These are phyloP conservation scores for Centrapalus pauciflorus DNA, from an alignment of 129 eudicot genomes.

Conservation along the genomic window DNA sequence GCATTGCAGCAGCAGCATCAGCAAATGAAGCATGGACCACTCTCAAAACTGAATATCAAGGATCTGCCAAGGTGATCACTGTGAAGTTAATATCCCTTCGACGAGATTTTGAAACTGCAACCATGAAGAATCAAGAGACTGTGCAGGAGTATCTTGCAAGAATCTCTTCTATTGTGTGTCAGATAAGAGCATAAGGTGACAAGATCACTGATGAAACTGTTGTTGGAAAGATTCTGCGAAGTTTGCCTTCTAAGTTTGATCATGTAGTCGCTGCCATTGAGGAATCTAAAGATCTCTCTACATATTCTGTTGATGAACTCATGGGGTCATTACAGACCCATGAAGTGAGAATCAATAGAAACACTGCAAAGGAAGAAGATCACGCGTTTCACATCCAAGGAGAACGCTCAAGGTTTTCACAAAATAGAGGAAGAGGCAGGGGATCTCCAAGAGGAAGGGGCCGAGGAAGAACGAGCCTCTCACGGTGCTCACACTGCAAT, in stretches of 20 bases:
- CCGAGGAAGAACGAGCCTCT: neutral
- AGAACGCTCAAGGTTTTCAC: neutral
- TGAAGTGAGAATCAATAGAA: neutral
- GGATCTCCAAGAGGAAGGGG: neutral
- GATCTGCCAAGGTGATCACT: neutral
- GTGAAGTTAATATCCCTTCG: neutral
- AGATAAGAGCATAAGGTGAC: neutral
- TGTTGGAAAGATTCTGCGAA: neutral
- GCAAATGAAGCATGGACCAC: neutral
- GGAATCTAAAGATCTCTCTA: neutral
- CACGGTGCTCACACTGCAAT: neutral
- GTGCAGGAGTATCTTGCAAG: neutral
- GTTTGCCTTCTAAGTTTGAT: neutral
- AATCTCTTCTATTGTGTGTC: neutral
- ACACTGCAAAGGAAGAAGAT: neutral
- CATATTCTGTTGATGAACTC: neutral
- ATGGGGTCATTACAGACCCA: neutral
- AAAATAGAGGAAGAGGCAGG: neutral
- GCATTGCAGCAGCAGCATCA: neutral
- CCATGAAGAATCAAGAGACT: neutral
- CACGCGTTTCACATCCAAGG: neutral
- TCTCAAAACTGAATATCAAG: neutral
- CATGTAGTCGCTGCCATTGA: constrained; percentile 15
- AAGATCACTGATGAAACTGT: neutral
- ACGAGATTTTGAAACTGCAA: neutral